A percentile compares a stretch with the other conserved stretches of the same genome.
Conservation (phyloP, 805 yeast species). For the Wickerhamomyces mucosus region DNA sequence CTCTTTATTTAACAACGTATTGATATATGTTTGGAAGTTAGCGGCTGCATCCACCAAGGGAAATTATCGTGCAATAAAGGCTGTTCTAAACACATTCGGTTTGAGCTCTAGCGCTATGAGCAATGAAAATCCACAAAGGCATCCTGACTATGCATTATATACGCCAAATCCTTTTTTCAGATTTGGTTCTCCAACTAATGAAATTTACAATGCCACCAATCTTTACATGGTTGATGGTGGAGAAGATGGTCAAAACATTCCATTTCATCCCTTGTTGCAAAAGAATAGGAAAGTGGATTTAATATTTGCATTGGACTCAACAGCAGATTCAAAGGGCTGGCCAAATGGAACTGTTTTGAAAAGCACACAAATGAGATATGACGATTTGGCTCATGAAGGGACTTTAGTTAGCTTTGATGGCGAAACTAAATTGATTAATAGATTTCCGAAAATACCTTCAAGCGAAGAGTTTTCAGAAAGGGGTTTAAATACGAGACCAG, state of each 20-base stretch:
- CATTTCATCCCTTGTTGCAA: conserved; percentile 55
- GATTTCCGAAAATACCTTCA: conserved; percentile 60
- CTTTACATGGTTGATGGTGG: conserved; percentile 69
- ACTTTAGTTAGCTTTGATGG: conserved; percentile 30
- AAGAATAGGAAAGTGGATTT: conserved; percentile 53
- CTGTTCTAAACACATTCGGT: conserved; percentile 35
- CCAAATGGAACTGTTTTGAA: conserved; percentile 51
- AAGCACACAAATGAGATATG: conserved; percentile 21
- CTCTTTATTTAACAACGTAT: conserved; percentile 42
- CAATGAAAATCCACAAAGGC: conserved; percentile 24
- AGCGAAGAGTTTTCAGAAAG: conserved; percentile 33
- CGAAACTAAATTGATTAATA: conserved; percentile 25
- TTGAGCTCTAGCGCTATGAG: conserved; percentile 19
- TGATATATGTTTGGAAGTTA: conserved; percentile 33
- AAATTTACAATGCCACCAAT: conserved; percentile 21
- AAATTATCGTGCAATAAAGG: conserved; percentile 25
- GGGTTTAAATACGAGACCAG: conserved; percentile 51
- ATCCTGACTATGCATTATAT: conserved; percentile 50
- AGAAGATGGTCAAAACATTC: conserved; percentile 66
- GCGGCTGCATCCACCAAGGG: conserved; percentile 22
- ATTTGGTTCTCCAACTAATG: conserved; percentile 15
- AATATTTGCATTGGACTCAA: conserved; percentile 50
- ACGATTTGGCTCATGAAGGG: conserved; percentile 11
- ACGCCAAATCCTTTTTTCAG: conserved; percentile 54
- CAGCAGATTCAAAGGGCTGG: conserved; percentile 43